Base-by-base conservation (phyloP, 73 alveolate species). In the Paraurostyla sp. region DNA sequence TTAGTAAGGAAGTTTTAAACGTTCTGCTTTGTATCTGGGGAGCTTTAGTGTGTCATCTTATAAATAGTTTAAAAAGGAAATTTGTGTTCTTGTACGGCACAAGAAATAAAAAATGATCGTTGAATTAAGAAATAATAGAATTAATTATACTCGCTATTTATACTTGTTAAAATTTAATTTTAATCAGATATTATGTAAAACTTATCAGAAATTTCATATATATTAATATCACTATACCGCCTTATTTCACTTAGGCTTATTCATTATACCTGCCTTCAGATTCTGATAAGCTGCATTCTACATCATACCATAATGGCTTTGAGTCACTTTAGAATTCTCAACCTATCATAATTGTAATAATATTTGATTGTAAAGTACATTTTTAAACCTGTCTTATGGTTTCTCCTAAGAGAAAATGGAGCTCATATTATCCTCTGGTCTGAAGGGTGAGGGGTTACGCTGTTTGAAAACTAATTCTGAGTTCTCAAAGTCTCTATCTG, bases 81-180 rank as follows among this genome's bases (percentile, higher is more conserved):
- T 56, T 13, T 33, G 35, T 32, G 58, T 3, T 4, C 46, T 6
- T 6, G 6, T 4, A 6, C 18, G 23, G 69, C 69, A 58, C 82
- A 22, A 25, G 20, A 65, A 65, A 38, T 38, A 65, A 65, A 65
- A 65, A 16, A 38, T 65, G 82, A 65, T 38, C 82, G 82, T 65
- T 65, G 82, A 65, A 65, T 9, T 65, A 65, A 38, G 82, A 65
- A 65, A 38, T 22, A 65, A 22, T 65, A 65, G 41, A 65, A 65
- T 22, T 65, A 60, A 60, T 60, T 52, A 52, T 20, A 52, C 13
- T 4, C 38, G 4, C 22, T 35, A 18, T 52, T 52, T 52, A 52
- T 60, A 30, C 45, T 60, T 29, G 50, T 65, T 65, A 65, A 35
- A 65, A 65, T 38, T 35, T 65, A 65, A 11, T 65, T 65, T 65